Evolutionary conservation across 768 basidiomycete genomes (phyloP).

Genomic region (Leccinum subgranulosum): DNA sequence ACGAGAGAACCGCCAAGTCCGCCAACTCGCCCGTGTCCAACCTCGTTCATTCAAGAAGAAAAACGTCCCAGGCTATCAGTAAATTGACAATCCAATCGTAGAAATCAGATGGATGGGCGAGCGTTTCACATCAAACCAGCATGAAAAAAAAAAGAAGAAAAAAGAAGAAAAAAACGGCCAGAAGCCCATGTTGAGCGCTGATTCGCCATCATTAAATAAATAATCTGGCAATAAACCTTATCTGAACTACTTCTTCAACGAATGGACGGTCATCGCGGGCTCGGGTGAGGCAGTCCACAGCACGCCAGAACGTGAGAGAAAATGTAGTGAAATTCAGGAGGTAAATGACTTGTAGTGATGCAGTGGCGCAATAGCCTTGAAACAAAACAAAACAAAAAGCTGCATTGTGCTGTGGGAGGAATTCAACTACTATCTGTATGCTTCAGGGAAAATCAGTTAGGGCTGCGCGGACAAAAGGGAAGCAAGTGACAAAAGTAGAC

Average conservation of each 20-base stretch:
- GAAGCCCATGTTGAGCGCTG: constrained; percentile 18
- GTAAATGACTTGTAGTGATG: not conserved
- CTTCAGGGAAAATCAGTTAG: not conserved
- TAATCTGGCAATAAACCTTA: constrained; percentile 19
- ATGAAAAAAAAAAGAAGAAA: not conserved
- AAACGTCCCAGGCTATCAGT: not conserved
- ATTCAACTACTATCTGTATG: not conserved
- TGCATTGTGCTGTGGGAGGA: constrained; percentile 12
- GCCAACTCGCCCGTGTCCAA: not conserved
- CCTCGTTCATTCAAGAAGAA: constrained; percentile 1
- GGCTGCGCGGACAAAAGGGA: not conserved
- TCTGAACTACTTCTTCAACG: constrained; percentile 10
- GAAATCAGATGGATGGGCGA: not conserved
- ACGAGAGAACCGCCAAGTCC: not conserved
- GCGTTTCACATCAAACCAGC: constrained; percentile 10
- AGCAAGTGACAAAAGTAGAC: not conserved
- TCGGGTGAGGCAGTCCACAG: constrained; percentile 9
- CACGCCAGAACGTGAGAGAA: constrained; percentile 20
- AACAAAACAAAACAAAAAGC: not conserved
- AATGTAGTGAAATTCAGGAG: constrained; percentile 5
- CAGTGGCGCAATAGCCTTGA: constrained; percentile 1
- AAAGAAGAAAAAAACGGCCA: constrained; percentile 3
- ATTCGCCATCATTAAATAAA: constrained; percentile 16
- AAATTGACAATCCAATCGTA: constrained; percentile 11
- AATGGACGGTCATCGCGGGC: constrained; percentile 13